Conservation (phyloP, 208 protist genomes). For the Novymonas esmeraldas region DNA sequence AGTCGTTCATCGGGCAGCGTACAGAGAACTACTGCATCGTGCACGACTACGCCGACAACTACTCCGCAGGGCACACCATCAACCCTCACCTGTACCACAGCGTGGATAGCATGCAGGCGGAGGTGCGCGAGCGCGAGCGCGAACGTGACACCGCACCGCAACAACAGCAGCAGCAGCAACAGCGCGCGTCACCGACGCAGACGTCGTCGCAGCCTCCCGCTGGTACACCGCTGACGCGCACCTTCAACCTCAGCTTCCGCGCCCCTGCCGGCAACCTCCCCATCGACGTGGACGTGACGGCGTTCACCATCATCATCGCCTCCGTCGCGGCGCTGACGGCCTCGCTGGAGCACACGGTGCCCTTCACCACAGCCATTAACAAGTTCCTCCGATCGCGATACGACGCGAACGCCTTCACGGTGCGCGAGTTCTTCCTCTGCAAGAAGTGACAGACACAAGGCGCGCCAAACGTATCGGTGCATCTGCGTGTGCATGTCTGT, state of each 20-base stretch:
- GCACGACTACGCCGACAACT: conserved; percentile 24
- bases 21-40: conserved; percentile 26
- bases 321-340: conserved; percentile 33
- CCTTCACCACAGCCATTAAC: conserved; percentile 31
- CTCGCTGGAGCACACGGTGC: conserved; percentile 38
- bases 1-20: conserved; percentile 24
- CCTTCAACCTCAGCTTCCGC: conserved; percentile 41
- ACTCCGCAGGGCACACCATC: neutral
- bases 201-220: too few species aligned
- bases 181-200: too few species aligned
- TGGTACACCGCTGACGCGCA: neutral
- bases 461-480: neutral
- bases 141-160: too few species aligned
- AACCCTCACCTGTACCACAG: neutral
- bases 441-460: neutral
- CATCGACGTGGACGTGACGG: conserved; percentile 41
- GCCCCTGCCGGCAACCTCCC: conserved; percentile 31
- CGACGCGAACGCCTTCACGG: conserved; percentile 12
- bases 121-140: neutral
- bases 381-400: conserved; percentile 30
- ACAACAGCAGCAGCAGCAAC: too few species aligned
- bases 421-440: conserved; percentile 19
- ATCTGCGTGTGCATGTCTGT: too few species aligned
- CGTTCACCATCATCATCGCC: conserved; percentile 33
- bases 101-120: neutral